phyloP scores from a whole-genome alignment of 2,329 filamentous ascomycete species.

The Rosellinia necatrix region DNA sequence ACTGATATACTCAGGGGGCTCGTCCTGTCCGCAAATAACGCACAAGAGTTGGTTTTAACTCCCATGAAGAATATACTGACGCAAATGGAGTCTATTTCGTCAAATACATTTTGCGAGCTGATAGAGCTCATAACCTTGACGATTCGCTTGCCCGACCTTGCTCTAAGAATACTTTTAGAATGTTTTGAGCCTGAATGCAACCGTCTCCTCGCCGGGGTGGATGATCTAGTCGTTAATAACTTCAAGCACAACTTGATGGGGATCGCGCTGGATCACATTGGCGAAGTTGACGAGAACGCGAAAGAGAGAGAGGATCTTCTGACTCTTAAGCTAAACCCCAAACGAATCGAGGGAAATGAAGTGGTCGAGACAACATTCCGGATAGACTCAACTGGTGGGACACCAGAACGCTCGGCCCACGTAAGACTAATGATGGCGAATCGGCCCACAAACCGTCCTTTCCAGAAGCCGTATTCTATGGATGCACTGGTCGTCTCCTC shows the following conservation, averaged over 20 bases:
- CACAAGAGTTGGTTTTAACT: slow-evolving; percentile 7
- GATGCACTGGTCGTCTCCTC: slow-evolving; percentile 10
- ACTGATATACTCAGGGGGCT: slow-evolving; percentile 1
- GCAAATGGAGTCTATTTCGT: slow-evolving; percentile 4
- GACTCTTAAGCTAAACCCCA: not conserved
- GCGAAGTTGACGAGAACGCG: slow-evolving; percentile 10
- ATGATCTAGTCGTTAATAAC: not conserved
- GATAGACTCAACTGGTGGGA: slow-evolving; percentile 9
- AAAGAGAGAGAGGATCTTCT: slow-evolving; percentile 10
- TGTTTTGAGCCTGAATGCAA: slow-evolving; percentile 13
- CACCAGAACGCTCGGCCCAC: slow-evolving; percentile 8
- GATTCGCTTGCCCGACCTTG: slow-evolving; percentile 5
- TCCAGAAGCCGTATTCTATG: not conserved
- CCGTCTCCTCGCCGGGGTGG: slow-evolving; percentile 4
- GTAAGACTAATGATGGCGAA: slow-evolving; percentile 10
- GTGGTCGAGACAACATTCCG: slow-evolving; percentile 10
- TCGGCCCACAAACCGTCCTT: not conserved
- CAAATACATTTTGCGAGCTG: not conserved
- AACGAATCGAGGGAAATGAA: not conserved
- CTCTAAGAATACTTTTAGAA: slow-evolving; percentile 11
- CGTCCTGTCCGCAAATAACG: slow-evolving; percentile 9
- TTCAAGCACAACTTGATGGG: slow-evolving; percentile 12
- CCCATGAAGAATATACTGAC: slow-evolving; percentile 1
- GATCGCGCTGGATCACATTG: slow-evolving; percentile 14
- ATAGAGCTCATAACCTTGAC: slow-evolving; percentile 12